Base-by-base conservation (phyloP, 306 rosid species). In the Alnus glutinosa region DNA sequence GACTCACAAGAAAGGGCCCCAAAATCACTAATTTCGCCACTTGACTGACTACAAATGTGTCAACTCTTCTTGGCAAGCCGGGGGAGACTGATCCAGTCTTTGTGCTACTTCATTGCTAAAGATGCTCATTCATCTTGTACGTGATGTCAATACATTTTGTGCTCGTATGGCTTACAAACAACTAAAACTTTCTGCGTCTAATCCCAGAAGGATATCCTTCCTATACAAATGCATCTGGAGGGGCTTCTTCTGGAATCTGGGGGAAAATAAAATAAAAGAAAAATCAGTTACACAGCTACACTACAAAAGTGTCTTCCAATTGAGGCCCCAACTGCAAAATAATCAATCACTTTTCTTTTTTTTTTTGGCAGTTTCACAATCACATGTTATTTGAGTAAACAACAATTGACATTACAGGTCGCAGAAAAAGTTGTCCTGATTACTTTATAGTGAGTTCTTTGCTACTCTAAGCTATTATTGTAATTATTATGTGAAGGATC, bases 221-320 rank as follows among this genome's bases (percentile, higher is more conserved):
- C 77, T 77, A 69, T 54, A 84, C 76, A 70, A 83, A 70, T 39
- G 85, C 54, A 46, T 85, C 94, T 6, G 92, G 94, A 47, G 94
- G 94, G 69, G 89, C 90, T 79, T 85, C 90, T 83, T 92, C 94
- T 0, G 94, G 97, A 78, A 92, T 85, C 94, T 92, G 77, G 71
- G 59, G 34, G 50, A 30, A 77, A 66, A 72, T 44, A 72, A 46
- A 52, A 61, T 50, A 63, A 9, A 28, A 66, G 7, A 37, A 44
- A 14, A 9, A 74, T 73, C 66, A 73, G 30, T 39, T 3, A 54
- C 13, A 11, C 66, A 73, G 30, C 28, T 3, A 54, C 13, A 11
- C 47, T 7, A 76, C 4, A 23, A 72, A 48, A 61, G 48, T 16
- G 14, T 47, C 48, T 47, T 54, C 48, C 28, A 30, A 37, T 63